Base-by-base conservation (phyloP, 495 filamentous ascomycete species). In the Penicillium flavigenum region DNA sequence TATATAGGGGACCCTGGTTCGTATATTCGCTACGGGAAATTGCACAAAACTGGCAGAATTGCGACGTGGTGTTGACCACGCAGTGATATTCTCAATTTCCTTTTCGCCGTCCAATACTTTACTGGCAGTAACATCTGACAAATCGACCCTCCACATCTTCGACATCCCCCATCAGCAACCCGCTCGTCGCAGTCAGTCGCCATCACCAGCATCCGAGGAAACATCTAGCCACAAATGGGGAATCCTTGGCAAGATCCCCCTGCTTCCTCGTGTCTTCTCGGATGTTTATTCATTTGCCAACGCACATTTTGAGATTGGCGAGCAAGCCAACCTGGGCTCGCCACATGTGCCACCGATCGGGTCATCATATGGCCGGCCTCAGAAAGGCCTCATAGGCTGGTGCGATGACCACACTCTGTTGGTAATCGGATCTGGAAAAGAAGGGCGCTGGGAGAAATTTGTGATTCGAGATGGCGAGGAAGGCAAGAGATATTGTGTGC, bases 81-180 rank as follows among this genome's bases (percentile, higher is more conserved):
- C 94, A 20, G 82, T 83, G 20, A 88, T 98, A 63, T 96, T 89
- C 76, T 91, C 88, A 6, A 76, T 98, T 14, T 85, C 89, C 24
- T 91, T 98, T 66, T 94, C 87, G 31, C 94, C 93, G 1, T 85
- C 84, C 9, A 88, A 86, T 46, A 81, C 79, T 38, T 76, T 89
- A 60, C 79, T 98, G 14, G 94, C 94, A 19, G 91, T 92, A 50
- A 97, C 95, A n/a, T 96, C 91, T 24, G 94, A 98, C 76, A 98
- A 97, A 70, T 90, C 87, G 5, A 98, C 91, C 3, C 74, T 98
- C 17, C 94, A 98, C 72, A 83, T 98, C 41, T 98, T 97, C 67
- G 90, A 97, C 51, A 74, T 90, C 19, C 84, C 83, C 7, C 71
- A 76, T 51, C 68, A 69, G 50, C 76, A 63, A 20, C 72, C 55